These are phyloP conservation scores for Przewalskia tangutica DNA, from an alignment of 257 asterid genomes.

Conservation along the genomic window DNA sequence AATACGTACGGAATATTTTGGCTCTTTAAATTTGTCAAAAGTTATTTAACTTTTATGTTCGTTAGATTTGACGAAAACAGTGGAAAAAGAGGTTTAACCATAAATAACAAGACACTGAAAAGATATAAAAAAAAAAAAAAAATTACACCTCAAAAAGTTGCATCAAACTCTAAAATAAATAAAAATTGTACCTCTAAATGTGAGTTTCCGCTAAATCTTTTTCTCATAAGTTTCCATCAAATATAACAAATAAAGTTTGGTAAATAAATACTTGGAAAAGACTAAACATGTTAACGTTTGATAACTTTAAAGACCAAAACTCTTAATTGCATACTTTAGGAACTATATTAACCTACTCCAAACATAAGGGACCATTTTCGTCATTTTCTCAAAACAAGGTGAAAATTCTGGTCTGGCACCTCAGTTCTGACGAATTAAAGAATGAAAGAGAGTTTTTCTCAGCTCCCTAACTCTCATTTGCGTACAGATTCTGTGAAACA, in stretches of 20 bases:
- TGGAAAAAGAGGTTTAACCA: too few relatives aligned
- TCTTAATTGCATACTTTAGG: neutral
- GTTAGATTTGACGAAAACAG: too few relatives aligned
- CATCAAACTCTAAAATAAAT: neutral
- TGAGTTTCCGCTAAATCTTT: neutral
- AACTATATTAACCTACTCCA: neutral
- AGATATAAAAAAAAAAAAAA: too few relatives aligned
- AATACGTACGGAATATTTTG: too few relatives aligned
- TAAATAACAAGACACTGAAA: too few relatives aligned
- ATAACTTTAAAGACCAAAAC: neutral
- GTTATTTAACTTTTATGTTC: too few relatives aligned
- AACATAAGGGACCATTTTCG: neutral
- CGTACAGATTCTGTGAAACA: neutral
- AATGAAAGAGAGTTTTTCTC: neutral
- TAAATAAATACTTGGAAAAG: neutral
- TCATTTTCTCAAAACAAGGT: neutral
- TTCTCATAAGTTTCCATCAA: neutral
- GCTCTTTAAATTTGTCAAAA: too few relatives aligned
- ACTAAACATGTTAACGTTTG: neutral
- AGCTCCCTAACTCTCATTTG: neutral
- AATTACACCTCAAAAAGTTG: neutral
- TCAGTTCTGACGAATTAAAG: neutral
- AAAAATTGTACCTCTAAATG: neutral
- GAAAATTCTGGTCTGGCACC: neutral
- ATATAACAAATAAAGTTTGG: neutral